Conservation (phyloP, 2,329 filamentous ascomycete species). For the Hypoxylon sp. region DNA sequence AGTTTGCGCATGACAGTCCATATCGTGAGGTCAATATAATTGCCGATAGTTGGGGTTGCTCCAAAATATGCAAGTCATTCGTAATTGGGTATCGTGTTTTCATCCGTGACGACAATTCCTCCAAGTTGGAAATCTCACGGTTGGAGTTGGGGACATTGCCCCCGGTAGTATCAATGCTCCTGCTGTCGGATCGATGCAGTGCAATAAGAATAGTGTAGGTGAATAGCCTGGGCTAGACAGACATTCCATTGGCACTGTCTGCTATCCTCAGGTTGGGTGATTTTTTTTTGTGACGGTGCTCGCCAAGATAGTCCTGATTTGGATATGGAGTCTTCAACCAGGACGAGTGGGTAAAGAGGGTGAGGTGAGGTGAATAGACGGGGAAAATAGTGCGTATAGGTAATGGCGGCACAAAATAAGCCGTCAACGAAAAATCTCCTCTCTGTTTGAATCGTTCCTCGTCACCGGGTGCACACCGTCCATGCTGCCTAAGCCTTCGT, state of each 20-base stretch:
- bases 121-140: slow-evolving; percentile 25
- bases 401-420: slow-evolving; percentile 8
- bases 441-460: slow-evolving; percentile 38
- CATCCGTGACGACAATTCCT: slow-evolving; percentile 26
- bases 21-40: not conserved
- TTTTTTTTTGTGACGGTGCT: slow-evolving; percentile 24
- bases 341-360: slow-evolving; percentile 15
- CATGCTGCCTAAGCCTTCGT: slow-evolving; percentile 38
- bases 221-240: slow-evolving; percentile 34
- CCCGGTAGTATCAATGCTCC: slow-evolving; percentile 47
- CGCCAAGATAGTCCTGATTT: slow-evolving; percentile 11
- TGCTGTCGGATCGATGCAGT: slow-evolving; percentile 56
- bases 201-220: slow-evolving; percentile 44
- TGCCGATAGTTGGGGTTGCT: slow-evolving; percentile 13
- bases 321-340: slow-evolving; percentile 23
- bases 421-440: slow-evolving; percentile 14
- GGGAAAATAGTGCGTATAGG: slow-evolving; percentile 20
- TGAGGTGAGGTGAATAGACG: slow-evolving; percentile 18
- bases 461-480: slow-evolving; percentile 32
- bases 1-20: not conserved
- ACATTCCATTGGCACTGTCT: slow-evolving; percentile 13
- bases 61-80: slow-evolving; percentile 26
- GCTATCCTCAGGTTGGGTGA: slow-evolving; percentile 10
- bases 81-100: slow-evolving; percentile 32
- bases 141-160: slow-evolving; percentile 30